Percentiles rank a stretch among this genome's conserved stretches.
Evolutionary conservation across 2,329 filamentous ascomycete genomes (phyloP).

Genomic region (Phialophora expanda): DNA sequence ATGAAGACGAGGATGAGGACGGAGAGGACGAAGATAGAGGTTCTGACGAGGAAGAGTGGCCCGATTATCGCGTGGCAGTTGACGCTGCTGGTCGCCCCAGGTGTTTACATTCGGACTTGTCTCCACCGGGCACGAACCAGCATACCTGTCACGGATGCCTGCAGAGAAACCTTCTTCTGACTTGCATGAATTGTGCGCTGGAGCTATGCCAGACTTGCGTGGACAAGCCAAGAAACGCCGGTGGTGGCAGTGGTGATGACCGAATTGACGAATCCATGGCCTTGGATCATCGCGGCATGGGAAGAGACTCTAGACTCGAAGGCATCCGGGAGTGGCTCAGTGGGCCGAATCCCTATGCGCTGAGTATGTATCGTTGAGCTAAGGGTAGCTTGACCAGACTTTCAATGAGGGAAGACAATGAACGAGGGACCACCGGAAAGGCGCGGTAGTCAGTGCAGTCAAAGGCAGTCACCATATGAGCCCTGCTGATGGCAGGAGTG

Average conservation of each 20-base stretch:
- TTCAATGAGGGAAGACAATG: not conserved
- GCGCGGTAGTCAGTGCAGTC: not conserved
- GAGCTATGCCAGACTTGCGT: slow-evolving; percentile 15
- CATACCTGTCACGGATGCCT: slow-evolving; percentile 16
- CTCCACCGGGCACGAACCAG: not conserved
- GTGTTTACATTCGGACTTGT: slow-evolving; percentile 5
- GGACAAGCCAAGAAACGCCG: not conserved
- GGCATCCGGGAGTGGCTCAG: not conserved
- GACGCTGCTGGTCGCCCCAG: not conserved
- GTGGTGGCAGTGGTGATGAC: not conserved
- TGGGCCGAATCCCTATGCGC: not conserved
- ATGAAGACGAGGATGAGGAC: slow-evolving; percentile 13
- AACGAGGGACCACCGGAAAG: not conserved
- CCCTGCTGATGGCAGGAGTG: not conserved
- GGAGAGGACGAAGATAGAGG: slow-evolving; percentile 8
- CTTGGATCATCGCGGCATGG: not conserved
- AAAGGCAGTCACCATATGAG: not conserved
- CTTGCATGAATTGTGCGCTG: slow-evolving; percentile 12
- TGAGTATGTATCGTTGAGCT: not conserved
- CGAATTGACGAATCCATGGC: not conserved
- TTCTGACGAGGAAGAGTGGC: slow-evolving; percentile 10
- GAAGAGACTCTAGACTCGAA: not conserved
- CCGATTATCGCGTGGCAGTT: slow-evolving; percentile 12
- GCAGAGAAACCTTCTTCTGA: not conserved
- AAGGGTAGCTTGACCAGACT: not conserved